phyloP scores from a whole-genome alignment of 108 stramenopile genomes.

The Seminavis robusta region DNA sequence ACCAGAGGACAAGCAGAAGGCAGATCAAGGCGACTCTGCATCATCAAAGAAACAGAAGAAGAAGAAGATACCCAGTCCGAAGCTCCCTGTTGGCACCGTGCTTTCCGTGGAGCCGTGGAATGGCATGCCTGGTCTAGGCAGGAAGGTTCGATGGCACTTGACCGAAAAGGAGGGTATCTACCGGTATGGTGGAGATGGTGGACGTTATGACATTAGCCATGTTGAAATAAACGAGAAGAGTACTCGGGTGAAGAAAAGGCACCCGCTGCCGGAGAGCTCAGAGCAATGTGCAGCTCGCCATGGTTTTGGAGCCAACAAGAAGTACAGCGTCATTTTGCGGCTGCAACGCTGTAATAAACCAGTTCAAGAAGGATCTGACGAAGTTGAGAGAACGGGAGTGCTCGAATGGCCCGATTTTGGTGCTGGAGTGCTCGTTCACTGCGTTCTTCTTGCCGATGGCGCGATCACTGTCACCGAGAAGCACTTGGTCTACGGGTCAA shows the following conservation, averaged over 20 bases:
- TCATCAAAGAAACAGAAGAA: constrained; percentile 34
- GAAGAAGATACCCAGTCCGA: constrained; percentile 59
- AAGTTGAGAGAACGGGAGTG: constrained; percentile 29
- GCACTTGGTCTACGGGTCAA: constrained; percentile 66
- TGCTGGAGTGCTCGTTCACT: constrained; percentile 62
- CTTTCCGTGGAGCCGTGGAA: constrained; percentile 73
- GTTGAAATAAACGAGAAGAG: constrained; percentile 74
- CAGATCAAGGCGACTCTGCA: constrained; percentile 23
- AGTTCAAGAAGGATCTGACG: neutral
- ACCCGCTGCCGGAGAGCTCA: constrained; percentile 70
- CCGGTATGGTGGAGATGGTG: constrained; percentile 88
- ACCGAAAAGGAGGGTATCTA: constrained; percentile 81
- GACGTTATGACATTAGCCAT: constrained; percentile 77
- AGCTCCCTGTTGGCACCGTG: constrained; percentile 81
- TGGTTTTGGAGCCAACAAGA: constrained; percentile 67
- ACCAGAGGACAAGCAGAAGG: too few species aligned
- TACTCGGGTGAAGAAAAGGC: constrained; percentile 64
- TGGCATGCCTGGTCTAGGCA: constrained; percentile 65
- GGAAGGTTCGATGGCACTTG: constrained; percentile 75
- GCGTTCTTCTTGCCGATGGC: constrained; percentile 51
- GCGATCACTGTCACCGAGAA: constrained; percentile 60
- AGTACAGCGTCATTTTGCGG: constrained; percentile 59
- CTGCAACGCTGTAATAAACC: constrained; percentile 16
- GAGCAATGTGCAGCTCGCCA: constrained; percentile 81
- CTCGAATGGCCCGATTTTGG: constrained; percentile 89